Base-by-base conservation (phyloP, 495 filamentous ascomycete genomes). In the Penicillium maclennaniae region DNA sequence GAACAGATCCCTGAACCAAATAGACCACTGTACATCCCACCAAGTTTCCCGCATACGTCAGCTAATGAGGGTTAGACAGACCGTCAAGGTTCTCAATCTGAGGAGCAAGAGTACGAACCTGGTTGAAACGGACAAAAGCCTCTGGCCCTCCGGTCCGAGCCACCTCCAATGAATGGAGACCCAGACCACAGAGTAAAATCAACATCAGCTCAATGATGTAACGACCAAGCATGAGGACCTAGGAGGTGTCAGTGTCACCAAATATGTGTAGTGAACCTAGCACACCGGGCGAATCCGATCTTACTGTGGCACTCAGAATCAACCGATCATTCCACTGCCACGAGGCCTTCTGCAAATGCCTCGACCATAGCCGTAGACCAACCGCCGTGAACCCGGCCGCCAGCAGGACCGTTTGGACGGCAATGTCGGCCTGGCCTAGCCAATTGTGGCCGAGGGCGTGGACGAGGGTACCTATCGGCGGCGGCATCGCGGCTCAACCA, bases 361-460 rank as follows among this genome's bases (percentile, higher is more conserved):
- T 53, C 25, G 63, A 54, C 61, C 61, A 64, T 39, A 66, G 25
- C 23, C 63, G 51, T 7, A 64, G 40, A n/a, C 44, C 51, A 7
- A 66, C 58, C 31, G 27, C 40, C 19, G 58, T 31, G 36, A 59
- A 50, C 8, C 17, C 40, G 12, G 54, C 28, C 0, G 47, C 39
- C 19, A 66, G 46, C 28, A 64, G 51, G 16, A 64, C 16, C 10
- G 63, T 53, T 31, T 64, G 58, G 12, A 66, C 51, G 19, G 58
- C 55, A 17, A 66, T 61, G 48, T 61, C 58, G 1, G 49, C 51
- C 53, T 61, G 58, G 7, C 63, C 63, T 42, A 59, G 56, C 60
- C 52, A 52, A 47, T 66, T 66, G 43, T 62, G 63, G 43, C 58
- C 45, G 8, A 66, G 58, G 23, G 52, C 28, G 42, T 59, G 53